Evolutionary conservation across 805 yeast species (phyloP).

Genomic region (Nakazawaea wickerhamii): DNA sequence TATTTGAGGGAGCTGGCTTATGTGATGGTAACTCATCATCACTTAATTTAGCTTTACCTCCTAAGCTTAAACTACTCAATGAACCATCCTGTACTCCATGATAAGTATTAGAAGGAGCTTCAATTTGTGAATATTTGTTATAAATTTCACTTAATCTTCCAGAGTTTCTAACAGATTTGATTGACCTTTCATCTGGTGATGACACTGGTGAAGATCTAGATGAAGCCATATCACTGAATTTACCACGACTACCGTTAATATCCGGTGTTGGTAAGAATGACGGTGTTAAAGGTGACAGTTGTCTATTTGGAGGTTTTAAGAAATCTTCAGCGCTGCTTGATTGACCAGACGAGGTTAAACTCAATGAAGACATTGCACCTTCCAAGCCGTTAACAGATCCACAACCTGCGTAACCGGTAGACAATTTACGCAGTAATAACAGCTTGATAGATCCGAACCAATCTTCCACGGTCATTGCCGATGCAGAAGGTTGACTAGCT

Average conservation of each 20-base stretch:
- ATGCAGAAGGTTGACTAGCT: constrained; percentile 26
- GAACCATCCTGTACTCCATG: background rate
- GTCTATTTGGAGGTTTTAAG: background rate
- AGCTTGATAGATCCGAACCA: constrained; percentile 58
- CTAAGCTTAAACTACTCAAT: constrained; percentile 7
- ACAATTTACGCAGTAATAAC: constrained; percentile 45
- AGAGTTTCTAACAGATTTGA: constrained; percentile 6
- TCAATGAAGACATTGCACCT: constrained; percentile 41
- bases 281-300: constrained; percentile 11
- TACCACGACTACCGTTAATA: background rate
- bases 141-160: constrained; percentile 12
- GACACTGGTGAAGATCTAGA: constrained; percentile 6
- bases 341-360: constrained; percentile 1
- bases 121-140: constrained; percentile 13
- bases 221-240: constrained; percentile 7
- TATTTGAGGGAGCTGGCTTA: constrained; percentile 2
- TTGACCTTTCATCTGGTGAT: constrained; percentile 5
- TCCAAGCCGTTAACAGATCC: constrained; percentile 61
- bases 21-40: constrained; percentile 7
- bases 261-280: constrained; percentile 10
- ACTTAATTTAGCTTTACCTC: constrained; percentile 1
- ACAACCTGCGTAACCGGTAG: constrained; percentile 68
- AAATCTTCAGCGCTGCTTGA: constrained; percentile 1
- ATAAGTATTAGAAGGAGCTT: constrained; percentile 8
- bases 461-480: constrained; percentile 48